Conservation (phyloP, 345 rosid species). For the Durio zibethinus region DNA sequence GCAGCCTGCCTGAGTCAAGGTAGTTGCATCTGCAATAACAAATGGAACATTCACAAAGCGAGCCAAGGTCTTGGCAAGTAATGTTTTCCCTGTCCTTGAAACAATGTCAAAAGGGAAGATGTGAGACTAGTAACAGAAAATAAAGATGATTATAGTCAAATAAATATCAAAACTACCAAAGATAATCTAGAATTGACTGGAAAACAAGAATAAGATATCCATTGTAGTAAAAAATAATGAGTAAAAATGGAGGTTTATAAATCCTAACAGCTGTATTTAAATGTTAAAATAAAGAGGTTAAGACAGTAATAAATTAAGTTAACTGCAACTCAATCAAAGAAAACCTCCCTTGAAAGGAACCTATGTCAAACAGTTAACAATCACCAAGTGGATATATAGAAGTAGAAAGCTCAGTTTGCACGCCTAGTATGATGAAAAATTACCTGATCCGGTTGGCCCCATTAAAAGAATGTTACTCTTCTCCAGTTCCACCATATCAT, state of each 20-base stretch:
- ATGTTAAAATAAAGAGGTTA: not conserved
- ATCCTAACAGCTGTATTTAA: not conserved
- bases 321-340: not conserved
- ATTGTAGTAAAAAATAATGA: not conserved
- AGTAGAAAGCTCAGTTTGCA: not conserved
- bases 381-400: not conserved
- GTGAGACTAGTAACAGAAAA: constrained; percentile 30
- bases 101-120: constrained; percentile 39
- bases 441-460: constrained; percentile 99
- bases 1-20: constrained; percentile 89
- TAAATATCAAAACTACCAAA: not conserved
- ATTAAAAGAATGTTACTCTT: constrained; percentile 96
- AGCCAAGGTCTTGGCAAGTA: constrained; percentile 96
- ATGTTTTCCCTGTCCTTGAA: constrained; percentile 95
- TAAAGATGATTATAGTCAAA: not conserved
- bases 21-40: constrained; percentile 93
- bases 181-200: not conserved
- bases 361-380: not conserved
- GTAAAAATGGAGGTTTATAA: not conserved
- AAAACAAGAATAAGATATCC: not conserved
- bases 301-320: not conserved
- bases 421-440: constrained; percentile 19
- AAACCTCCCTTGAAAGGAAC: not conserved
- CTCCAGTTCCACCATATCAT: constrained; percentile 91
- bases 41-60: constrained; percentile 97